Evolutionary conservation across 2,329 filamentous ascomycete species (phyloP).

Genomic region (Fusarium pilosicola): DNA sequence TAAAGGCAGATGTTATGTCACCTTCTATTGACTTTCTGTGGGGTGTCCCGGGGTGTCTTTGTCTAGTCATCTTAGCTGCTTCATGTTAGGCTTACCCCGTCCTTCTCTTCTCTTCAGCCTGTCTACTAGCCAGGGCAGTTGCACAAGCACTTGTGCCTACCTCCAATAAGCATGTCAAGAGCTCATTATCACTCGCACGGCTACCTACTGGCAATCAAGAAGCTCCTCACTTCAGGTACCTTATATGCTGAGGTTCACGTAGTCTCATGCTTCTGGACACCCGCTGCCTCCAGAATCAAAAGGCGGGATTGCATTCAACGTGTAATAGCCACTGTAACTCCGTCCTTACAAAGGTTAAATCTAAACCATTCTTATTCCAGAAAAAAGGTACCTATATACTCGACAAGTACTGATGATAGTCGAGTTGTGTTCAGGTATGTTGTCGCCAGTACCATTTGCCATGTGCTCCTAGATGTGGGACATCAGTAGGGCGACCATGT

Average conservation of each 20-base stretch:
- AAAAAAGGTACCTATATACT: conserved; percentile 2
- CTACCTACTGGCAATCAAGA: background rate
- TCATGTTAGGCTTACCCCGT: background rate
- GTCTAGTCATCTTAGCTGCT: conserved; percentile 21
- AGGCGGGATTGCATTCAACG: background rate
- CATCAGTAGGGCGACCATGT: conserved; percentile 3
- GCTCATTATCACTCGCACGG: background rate
- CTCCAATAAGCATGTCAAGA: background rate
- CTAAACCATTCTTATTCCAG: conserved; percentile 10
- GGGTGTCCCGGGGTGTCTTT: conserved; percentile 33
- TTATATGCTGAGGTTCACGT: background rate
- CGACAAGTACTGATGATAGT: background rate
- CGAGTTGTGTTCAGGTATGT: conserved; percentile 1
- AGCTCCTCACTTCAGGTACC: background rate
- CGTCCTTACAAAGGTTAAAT: conserved; percentile 17
- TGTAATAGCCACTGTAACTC: conserved; percentile 3
- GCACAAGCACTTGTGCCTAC: background rate
- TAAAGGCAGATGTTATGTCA: conserved; percentile 16
- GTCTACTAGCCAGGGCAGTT: background rate
- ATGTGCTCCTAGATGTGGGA: background rate
- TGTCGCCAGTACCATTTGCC: background rate
- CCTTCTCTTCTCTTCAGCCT: background rate
- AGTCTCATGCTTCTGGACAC: background rate
- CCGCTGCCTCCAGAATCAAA: background rate
- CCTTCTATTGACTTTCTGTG: conserved; percentile 39